Base-by-base conservation (phyloP, 169 alveolate species). In the Besnoitia besnoiti region DNA sequence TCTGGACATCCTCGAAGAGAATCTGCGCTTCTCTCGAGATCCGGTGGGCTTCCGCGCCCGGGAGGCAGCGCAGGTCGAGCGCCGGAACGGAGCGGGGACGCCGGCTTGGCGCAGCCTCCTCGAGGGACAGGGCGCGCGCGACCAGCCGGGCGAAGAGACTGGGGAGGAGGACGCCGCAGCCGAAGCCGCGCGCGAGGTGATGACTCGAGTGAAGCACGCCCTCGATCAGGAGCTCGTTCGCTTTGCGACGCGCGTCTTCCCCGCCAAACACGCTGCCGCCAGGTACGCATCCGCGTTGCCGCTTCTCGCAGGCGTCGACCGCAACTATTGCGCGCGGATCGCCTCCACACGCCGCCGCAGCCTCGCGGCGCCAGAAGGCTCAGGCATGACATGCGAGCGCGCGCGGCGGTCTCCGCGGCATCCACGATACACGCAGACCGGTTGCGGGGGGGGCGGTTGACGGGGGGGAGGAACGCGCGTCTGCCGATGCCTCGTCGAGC, bases 151-250 rank as follows among this genome's bases (percentile, higher is more conserved):
- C 46, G 80, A 7, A 8, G 80, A 27, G 27, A 40, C 37, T 14
- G 59, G 24, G 8, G 55, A 44, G 1, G 55, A 3, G 40, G 87
- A 19, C 1, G 4, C 30, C 21, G 87, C 10, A 7, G 55, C 40
- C 40, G 87, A 30, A 8, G 37, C 16, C 12, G 87, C 27, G 59
- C 35, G 50, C 7, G 59, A 4, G n/a, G 87, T 35, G 80, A 67
- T 27, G 55, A 40, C 49, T 30, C 87, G 87, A 21, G 30, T 77
- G 33, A 10, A 0, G 3, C 55, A 77, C 40, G 87, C 59, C 35
- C 37, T 77, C 40, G 61, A 77, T 14, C 87, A 77, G 37, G 61
- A 77, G 21, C 2, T 77, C 87, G 40, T 77, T 37, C 87, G 87
- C 4, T 77, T 51, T 19, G 16, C 50, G 30, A 77, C 87, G 39